Evolutionary conservation across 1,284 basidiomycete species (phyloP).

Genomic region (Cryptococcus sp.): DNA sequence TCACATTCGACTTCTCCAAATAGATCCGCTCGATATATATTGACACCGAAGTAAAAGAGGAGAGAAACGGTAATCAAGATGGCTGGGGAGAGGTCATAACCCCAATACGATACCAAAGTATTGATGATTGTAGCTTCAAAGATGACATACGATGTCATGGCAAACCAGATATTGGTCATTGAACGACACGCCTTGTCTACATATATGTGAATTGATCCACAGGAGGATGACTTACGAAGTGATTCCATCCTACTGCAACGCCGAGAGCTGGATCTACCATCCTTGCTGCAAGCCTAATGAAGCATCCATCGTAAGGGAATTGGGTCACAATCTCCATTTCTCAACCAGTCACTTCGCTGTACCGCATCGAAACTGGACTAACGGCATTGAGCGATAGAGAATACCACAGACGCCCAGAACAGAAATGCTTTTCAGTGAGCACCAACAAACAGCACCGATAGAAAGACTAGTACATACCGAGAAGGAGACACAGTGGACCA

Average conservation of each 20-base stretch:
- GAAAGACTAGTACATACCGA: conserved; percentile 19
- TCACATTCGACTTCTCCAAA: conserved; percentile 34
- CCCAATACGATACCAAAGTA: conserved; percentile 30
- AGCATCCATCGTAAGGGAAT: conserved; percentile 21
- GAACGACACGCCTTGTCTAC: no score
- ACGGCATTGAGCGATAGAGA: conserved; percentile 21
- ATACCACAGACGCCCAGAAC: conserved; percentile 21
- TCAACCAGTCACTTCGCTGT: not conserved
- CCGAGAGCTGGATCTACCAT: conserved; percentile 21
- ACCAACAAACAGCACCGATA: conserved; percentile 29
- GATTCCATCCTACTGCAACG: conserved; percentile 21
- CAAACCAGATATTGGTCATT: no score
- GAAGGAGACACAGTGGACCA: conserved; percentile 23
- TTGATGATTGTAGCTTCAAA: conserved; percentile 26
- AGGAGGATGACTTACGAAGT: no score
- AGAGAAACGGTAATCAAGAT: conserved; percentile 45
- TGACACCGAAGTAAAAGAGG: conserved; percentile 46
- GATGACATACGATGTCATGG: conserved; percentile 20
- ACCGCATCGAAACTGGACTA: not conserved
- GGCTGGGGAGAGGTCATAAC: conserved; percentile 18
- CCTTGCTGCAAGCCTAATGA: conserved; percentile 19
- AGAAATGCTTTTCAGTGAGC: conserved; percentile 20
- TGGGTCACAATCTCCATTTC: conserved; percentile 23
- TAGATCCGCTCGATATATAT: conserved; percentile 42
- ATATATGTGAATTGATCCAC: no score